Base-by-base conservation (phyloP, 2,329 filamentous ascomycete species). In the Paraconiothyrium brasiliense region DNA sequence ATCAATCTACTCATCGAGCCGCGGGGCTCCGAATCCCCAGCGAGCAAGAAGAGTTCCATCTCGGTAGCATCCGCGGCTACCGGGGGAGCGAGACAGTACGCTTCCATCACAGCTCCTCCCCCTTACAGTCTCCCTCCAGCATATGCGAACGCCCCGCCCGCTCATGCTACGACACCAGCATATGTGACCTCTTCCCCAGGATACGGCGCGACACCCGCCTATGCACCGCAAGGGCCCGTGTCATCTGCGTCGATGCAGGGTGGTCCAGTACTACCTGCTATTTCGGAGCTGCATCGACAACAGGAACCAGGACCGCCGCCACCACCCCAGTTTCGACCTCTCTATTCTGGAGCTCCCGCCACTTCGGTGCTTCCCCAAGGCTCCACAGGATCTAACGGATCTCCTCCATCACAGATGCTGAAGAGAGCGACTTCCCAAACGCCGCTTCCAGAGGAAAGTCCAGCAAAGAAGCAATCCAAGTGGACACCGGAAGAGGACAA, bases 401-500 rank as follows among this genome's bases (percentile, higher is more conserved):
- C 74, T 7, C 75, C 76, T 32, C 76, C 76, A 20, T 55, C 61
- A 5, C 73, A 74, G 50, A 68, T 75, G 51, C 70, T 78, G 56
- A 78, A 78, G 60, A 70, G 77, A 65, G 69, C 75, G 48, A 75
- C 76, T 35, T 79, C 76, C 14, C 75, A 78, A 56, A 78, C 76
- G 13, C 75, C 76, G 24, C 62, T 77, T 16, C 69, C 72, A 7
- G 75, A 78, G 27, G 76, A 77, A 55, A 76, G 71, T 39, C 76
- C 76, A 8, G 75, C 75, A n/a, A 78, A 79, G 63, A 78, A 78
- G 64, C 93, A 97, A 79, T 97, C 92, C 76, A 98, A 98, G 80
- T 98, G 95, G 95, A 96, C 92, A 5, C 85, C 91, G 0, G 93
- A 97, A 64, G 94, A 98, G 78, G 93, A 98, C 79, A 88, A 91